Evolutionary conservation across 345 rosid genomes (phyloP).

Genomic region (Aethionema arabicum): DNA sequence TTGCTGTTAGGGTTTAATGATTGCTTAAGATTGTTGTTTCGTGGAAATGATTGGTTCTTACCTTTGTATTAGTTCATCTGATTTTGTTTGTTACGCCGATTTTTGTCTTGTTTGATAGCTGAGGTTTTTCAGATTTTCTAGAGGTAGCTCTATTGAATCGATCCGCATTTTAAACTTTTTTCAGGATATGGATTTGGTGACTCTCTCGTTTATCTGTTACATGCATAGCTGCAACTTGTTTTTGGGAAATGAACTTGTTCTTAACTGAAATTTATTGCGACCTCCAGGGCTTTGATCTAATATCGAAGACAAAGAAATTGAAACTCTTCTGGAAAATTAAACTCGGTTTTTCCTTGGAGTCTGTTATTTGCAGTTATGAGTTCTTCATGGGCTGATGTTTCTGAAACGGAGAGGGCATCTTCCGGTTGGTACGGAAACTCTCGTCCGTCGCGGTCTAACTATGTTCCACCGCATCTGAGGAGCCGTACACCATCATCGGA

Average conservation of each 20-base stretch:
- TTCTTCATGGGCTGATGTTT: conserved; percentile 98
- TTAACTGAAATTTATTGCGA: conserved; percentile 17
- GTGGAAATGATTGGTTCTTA: conserved; percentile 4
- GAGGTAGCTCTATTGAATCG: conserved; percentile 8
- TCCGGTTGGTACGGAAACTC: conserved; percentile 38
- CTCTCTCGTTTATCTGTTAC: conserved; percentile 11
- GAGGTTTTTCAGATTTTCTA: conserved; percentile 5
- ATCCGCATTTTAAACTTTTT: conserved; percentile 22
- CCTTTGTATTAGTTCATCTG: conserved; percentile 27
- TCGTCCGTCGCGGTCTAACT: conserved; percentile 46
- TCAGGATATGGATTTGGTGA: conserved; percentile 16
- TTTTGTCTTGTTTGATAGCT: conserved; percentile 24
- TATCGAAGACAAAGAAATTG: conserved; percentile 17
- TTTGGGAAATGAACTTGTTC: conserved; percentile 18
- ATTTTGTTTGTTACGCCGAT: conserved; percentile 25
- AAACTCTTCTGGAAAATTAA: conserved; percentile 8
- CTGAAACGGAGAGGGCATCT: conserved; percentile 66
- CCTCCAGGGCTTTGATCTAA: conserved; percentile 29
- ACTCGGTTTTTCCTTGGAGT: not conserved
- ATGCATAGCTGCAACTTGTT: conserved; percentile 27
- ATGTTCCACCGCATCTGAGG: conserved; percentile 90
- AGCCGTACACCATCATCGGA: conserved; percentile 47
- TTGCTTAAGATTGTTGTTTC: conserved; percentile 23
- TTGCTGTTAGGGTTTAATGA: conserved; percentile 39
- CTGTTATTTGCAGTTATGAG: conserved; percentile 42